A percentile compares a stretch with the other conserved stretches of the same genome.
Conservation (phyloP, 202 grass and related monocot species). For the Brachypodium distachyon region DNA sequence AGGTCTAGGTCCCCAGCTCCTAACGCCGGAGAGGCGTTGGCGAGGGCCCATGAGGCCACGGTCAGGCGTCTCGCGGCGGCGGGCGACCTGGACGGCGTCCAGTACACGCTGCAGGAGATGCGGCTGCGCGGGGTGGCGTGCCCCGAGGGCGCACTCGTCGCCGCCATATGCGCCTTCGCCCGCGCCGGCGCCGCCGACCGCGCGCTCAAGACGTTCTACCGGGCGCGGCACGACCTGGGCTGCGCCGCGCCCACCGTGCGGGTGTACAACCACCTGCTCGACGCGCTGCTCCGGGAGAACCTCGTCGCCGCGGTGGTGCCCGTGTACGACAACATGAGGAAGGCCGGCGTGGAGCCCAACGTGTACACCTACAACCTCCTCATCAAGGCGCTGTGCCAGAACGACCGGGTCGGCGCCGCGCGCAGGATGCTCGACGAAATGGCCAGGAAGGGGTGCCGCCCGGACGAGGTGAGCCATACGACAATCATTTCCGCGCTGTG, state of each 20-base stretch:
- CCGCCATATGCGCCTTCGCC: conserved; percentile 32
- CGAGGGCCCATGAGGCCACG: conserved; percentile 33
- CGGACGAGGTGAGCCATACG: conserved; percentile 50
- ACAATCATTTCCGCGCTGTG: conserved; percentile 64
- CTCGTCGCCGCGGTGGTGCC: conserved; percentile 43
- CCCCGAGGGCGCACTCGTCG: conserved; percentile 23
- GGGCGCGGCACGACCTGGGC: conserved; percentile 53
- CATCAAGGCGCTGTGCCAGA: conserved; percentile 75
- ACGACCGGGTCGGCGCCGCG: conserved; percentile 55
- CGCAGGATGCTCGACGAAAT: conserved; percentile 73
- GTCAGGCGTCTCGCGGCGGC: conserved; percentile 41
- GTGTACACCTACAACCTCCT: conserved; percentile 86
- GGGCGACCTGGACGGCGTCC: conserved; percentile 38
- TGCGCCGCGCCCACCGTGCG: conserved; percentile 39
- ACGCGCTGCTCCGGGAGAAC: conserved; percentile 65
- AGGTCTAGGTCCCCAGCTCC: neutral
- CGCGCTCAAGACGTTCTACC: conserved; percentile 74
- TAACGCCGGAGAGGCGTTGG: neutral
- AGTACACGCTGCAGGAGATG: conserved; percentile 45
- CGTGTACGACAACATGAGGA: conserved; percentile 63
- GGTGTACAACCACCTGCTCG: conserved; percentile 81
- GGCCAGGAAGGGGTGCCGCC: conserved; percentile 51
- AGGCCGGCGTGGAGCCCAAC: conserved; percentile 51
- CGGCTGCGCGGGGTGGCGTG: conserved; percentile 20
- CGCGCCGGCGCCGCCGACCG: conserved; percentile 31